Evolutionary conservation across 1,284 basidiomycete genomes (phyloP), one percentile per base, ranked within the genome.

Genomic region (Exobasidium cylindrosporum): DNA sequence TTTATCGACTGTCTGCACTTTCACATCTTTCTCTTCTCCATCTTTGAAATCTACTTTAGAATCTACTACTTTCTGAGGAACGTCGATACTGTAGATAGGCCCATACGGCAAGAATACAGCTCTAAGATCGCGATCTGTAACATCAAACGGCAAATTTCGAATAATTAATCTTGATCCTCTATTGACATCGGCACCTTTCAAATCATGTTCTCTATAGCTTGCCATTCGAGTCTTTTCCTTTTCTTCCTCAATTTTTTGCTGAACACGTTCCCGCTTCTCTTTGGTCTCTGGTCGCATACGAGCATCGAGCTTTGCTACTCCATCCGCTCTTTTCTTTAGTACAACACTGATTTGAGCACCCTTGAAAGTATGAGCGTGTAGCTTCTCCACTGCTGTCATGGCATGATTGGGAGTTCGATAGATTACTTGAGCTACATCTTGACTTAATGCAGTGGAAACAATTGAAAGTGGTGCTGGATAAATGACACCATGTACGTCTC

Each of bases 301-400:
- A 1, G 84, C 81, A 64, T 87, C 83, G 21, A 90, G 84, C 54
- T 84, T 86, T 55, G 70, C 60, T 6, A 73, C 76, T 10, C 67
- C 69, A 58, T 93, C 89, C 3, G 91, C 82, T 1, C 91, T 87
- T 78, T 93, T 93, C 83, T 97, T 97, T 66, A 97, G 84, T 4
- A 89, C 88, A n/a, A 89, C 91, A 4, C 89, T 92, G 28, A 97
- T 86, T 14, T 93, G 83, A 1, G 85, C 84, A 46, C 92, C 92
- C 80, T 97, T 96, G 85, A 89, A 97, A 45, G 93, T 88, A 78
- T 96, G 92, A 0, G 91, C 91, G 77, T 98, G 92, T 0, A 98
- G 86, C 81, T 92, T 93, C 62, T 82, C 83, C 30, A 91, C 85
- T 1, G 89, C 89, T 23, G 87, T 86, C 55, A 86, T 84, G 0